phyloP scores from a whole-genome alignment of 2,329 filamentous ascomycete species.

The Akanthomyces uredinophilus region DNA sequence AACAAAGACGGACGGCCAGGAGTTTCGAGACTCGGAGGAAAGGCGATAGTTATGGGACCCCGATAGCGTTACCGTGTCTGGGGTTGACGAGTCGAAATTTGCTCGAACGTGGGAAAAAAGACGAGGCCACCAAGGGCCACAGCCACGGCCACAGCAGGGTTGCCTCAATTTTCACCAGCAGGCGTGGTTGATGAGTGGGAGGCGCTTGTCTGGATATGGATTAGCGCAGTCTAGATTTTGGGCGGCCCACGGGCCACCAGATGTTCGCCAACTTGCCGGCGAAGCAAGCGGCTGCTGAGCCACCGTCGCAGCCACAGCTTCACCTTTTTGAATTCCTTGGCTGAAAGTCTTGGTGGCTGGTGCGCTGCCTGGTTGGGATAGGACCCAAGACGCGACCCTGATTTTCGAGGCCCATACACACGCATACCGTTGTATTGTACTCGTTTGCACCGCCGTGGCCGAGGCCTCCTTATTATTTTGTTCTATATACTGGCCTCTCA shows the following conservation, averaged over 20 bases:
- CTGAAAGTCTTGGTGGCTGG: too few relatives aligned
- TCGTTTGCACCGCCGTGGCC: not conserved
- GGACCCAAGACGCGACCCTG: slow-evolving; percentile 3
- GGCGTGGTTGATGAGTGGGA: slow-evolving; percentile 33
- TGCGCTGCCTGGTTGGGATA: not conserved
- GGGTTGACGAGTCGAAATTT: slow-evolving; percentile 40
- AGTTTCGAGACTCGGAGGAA: slow-evolving; percentile 20
- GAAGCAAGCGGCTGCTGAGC: not conserved
- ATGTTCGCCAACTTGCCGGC: not conserved
- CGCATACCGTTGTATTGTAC: not conserved
- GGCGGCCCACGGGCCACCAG: not conserved
- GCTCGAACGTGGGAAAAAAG: slow-evolving; percentile 32
- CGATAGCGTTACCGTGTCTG: slow-evolving; percentile 38
- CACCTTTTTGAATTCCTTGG: not conserved
- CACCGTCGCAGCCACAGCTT: slow-evolving; percentile 4
- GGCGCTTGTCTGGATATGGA: slow-evolving; percentile 27
- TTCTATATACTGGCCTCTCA: not conserved
- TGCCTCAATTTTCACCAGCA: slow-evolving; percentile 40
- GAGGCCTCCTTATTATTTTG: not conserved
- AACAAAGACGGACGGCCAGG: slow-evolving; percentile 13
- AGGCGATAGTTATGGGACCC: slow-evolving; percentile 28
- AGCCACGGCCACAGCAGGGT: slow-evolving; percentile 23
- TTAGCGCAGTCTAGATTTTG: slow-evolving; percentile 14
- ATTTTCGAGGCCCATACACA: not conserved
- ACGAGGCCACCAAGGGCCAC: slow-evolving; percentile 26